Evolutionary conservation across 352 stramenopile genomes (phyloP), one percentile per base, ranked within the genome.

Genomic region (Phytopythium vexans): DNA sequence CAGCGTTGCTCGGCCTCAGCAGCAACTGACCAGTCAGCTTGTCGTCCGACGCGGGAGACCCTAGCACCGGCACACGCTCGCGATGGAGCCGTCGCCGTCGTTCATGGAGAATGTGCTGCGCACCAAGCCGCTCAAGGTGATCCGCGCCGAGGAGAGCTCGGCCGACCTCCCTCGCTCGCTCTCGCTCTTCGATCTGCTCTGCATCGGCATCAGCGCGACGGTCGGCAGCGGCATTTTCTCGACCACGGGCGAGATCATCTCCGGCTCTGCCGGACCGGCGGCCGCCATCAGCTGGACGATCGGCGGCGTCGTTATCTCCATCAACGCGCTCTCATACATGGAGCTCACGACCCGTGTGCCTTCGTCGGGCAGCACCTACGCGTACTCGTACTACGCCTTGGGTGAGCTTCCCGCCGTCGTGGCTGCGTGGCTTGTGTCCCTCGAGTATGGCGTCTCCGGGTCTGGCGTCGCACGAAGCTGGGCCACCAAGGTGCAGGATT

Each of bases 311-410:
- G 82, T 92, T 21, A 92, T 85, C 21, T 87, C 76, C 44, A 63
- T 90, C 41, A 93, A 84, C 36, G 88, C 88, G 3, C 70, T 96
- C 34, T 89, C 87, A 42, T 97, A 96, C 68, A 95, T 96, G 58
- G 92, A 98, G 62, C 69, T 96, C 15, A 87, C 82, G 32, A 87
- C 76, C 5, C 68, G 86, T 36, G 84, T 98, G 34, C 91, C 92
- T 15, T 95, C 83, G 4, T 92, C 86, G 6, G 93, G 93, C 7
- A 87, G 64, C 40, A 96, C 86, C 4, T 98, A 98, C 72, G 82
- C 88, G 8, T 98, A 97, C 72, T 68, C 88, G 27, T 98, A 96
- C 71, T 79, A 97, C 52, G 75, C 87, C 4, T 72, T 98, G n/a
- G 93, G 93, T 38, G 94, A 98, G 58, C 72, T 98, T 3, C 86